Percentiles rank a stretch among this genome's conserved stretches.
phyloP scores from a whole-genome alignment of 2,329 filamentous ascomycete genomes.

The Fusarium circinatum region DNA sequence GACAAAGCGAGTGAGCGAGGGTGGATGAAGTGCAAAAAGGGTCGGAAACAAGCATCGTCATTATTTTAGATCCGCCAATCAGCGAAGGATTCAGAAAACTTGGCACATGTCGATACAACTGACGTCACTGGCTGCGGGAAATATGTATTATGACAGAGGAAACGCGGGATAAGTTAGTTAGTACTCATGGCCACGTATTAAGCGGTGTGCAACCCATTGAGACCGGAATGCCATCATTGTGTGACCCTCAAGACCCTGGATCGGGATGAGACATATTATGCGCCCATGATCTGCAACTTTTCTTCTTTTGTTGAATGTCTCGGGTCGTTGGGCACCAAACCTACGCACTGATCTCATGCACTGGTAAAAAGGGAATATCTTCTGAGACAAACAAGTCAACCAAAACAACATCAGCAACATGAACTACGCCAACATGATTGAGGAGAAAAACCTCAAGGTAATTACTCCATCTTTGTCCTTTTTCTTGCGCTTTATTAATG shows the following conservation, averaged over 20 bases:
- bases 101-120: constrained; percentile 6
- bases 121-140: constrained; percentile 17
- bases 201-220: constrained; percentile 9
- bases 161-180: neutral
- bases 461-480: fast-evolving
- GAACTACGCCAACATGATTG: constrained; percentile 42
- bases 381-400: neutral
- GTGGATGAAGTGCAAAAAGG: neutral
- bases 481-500: fast-evolving
- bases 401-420: constrained; percentile 7
- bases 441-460: constrained; percentile 42
- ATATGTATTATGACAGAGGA: constrained; percentile 18
- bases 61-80: constrained; percentile 2
- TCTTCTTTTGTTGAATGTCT: neutral
- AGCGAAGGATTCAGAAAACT: neutral
- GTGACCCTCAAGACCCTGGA: neutral
- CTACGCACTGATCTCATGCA: neutral
- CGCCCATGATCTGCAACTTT: constrained; percentile 9
- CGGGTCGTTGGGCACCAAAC: constrained; percentile 23
- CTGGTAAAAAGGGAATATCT: neutral
- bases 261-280: neutral
- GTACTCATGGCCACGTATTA: neutral
- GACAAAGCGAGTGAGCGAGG: neutral
- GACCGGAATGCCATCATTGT: constrained; percentile 25
- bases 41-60: constrained; percentile 17